Evolutionary conservation across 1,284 basidiomycete genomes (phyloP), one percentile per base, ranked within the genome.

Genomic region (Ceratobasidium sp.): DNA sequence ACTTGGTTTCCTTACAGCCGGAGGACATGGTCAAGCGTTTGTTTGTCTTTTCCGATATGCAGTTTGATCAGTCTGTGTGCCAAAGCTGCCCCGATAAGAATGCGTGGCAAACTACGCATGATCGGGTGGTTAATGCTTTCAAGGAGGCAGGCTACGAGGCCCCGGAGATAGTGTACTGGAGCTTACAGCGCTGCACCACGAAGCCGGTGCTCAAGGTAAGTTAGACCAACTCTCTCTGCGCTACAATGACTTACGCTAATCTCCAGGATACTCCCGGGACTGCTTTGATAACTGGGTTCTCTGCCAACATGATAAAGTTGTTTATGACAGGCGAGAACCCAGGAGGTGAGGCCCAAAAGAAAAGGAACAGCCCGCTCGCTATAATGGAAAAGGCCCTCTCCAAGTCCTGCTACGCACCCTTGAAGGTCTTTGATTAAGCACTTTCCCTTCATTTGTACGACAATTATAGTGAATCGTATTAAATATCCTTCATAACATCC

Each of bases 31-130:
- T 71, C 77, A 86, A 88, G 78, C 82, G 85, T 13, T 76, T 91
- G 0, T 89, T 90, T 73, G 81, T 90, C 47, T 90, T 91, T 75
- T 83, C 83, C 3, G 87, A 90, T 74, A 90, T 90, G 89, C 87
- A 90, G 77, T 90, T 90, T 71, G 86, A 90, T 74, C 67, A 69
- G 2, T 77, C 78, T 62, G 54, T 64, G 36, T 42, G 50, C n/a
- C n/a, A n/a, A 7, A 2, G 73, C 57, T 7, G 33, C 29, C 42
- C 47, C 23, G 54, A 71, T 0, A 68, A 53, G 5, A 36, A 36
- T 36, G 33, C 33, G 0, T 88, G 86, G 83, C 80, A 82, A 73
- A 89, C 88, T 25, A 87, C 83, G 60, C 83, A 89, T 73, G 81
- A 86, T 56, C 74, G 74, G 29, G 81, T 85, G n/a, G 80, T 82